phyloP scores from a whole-genome alignment of 495 filamentous ascomycete genomes.

The Xylaria scruposa region DNA sequence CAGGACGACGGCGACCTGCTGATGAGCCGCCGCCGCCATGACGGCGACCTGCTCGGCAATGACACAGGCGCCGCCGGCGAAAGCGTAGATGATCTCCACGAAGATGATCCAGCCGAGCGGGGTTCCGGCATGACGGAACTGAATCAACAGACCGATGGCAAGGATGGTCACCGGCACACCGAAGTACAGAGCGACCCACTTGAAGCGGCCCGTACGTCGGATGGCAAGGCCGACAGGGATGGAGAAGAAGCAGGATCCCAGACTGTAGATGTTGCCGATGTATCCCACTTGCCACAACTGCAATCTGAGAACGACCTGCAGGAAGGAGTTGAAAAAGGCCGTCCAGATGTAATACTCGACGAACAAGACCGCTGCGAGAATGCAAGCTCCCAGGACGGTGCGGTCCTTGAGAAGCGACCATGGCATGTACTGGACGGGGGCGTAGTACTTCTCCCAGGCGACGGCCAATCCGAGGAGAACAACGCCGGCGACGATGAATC shows the following conservation, averaged over 20 bases:
- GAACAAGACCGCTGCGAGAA: slow-evolving; percentile 58
- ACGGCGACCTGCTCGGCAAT: slow-evolving; percentile 71
- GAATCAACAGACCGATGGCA: slow-evolving; percentile 75
- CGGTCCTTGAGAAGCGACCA: slow-evolving; percentile 64
- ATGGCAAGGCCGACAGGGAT: slow-evolving; percentile 63
- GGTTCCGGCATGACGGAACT: slow-evolving; percentile 65
- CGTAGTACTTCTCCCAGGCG: slow-evolving; percentile 61
- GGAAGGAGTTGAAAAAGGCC: slow-evolving; percentile 63
- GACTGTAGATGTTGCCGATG: slow-evolving; percentile 56
- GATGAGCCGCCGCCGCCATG: slow-evolving; percentile 69
- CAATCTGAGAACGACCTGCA: slow-evolving; percentile 66
- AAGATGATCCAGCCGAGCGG: slow-evolving; percentile 73
- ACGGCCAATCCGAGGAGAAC: slow-evolving; percentile 59
- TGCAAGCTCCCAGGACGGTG: slow-evolving; percentile 64
- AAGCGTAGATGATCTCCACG: slow-evolving; percentile 81
- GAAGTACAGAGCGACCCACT: slow-evolving; percentile 58
- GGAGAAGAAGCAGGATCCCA: slow-evolving; percentile 59
- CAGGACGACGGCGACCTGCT: slow-evolving; percentile 70
- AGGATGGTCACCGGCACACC: slow-evolving; percentile 68
- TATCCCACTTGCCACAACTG: slow-evolving; percentile 57
- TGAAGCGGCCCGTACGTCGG: slow-evolving; percentile 64
- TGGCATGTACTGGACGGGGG: slow-evolving; percentile 63
- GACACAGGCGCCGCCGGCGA: slow-evolving; percentile 65
- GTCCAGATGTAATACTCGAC: slow-evolving; percentile 68
- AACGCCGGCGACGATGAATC: slow-evolving; percentile 62